phyloP scores from a whole-genome alignment of 2,329 filamentous ascomycete species.

The Colletotrichum horii region DNA sequence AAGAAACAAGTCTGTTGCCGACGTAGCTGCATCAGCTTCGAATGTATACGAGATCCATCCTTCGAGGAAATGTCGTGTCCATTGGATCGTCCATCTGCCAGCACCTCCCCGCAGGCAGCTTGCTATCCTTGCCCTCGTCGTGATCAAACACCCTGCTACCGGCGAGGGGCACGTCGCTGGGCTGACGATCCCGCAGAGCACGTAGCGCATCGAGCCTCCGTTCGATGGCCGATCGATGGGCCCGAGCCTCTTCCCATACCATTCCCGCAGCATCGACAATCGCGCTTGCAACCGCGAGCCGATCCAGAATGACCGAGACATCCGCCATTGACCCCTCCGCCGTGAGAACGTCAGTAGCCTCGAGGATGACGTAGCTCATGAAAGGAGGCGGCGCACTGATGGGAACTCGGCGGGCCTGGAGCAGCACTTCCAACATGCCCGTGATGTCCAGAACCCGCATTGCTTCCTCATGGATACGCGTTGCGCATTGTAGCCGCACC shows the following conservation, averaged over 20 bases:
- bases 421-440: slow-evolving; percentile 43
- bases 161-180: slow-evolving; percentile 28
- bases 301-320: slow-evolving; percentile 56
- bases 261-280: slow-evolving; percentile 60
- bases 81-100: slow-evolving; percentile 43
- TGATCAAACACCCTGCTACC: slow-evolving; percentile 35
- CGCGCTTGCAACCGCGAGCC: slow-evolving; percentile 56
- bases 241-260: slow-evolving; percentile 64
- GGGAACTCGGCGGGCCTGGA: slow-evolving; percentile 33
- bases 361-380: slow-evolving; percentile 64
- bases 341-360: slow-evolving; percentile 70
- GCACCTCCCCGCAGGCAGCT: slow-evolving; percentile 22
- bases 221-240: slow-evolving; percentile 54
- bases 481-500: slow-evolving; percentile 48
- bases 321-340: slow-evolving; percentile 60
- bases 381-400: slow-evolving; percentile 62
- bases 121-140: slow-evolving; percentile 31
- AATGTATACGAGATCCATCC: slow-evolving; percentile 42
- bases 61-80: slow-evolving; percentile 37
- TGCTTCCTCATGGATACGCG: slow-evolving; percentile 56
- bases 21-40: not conserved
- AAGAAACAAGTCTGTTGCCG: not conserved
- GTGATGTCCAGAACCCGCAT: slow-evolving; percentile 54
- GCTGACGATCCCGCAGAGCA: slow-evolving; percentile 36
- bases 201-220: slow-evolving; percentile 38